Evolutionary conservation across 148 eudicot genomes (phyloP).

Genomic region (Polygonum aviculare): DNA sequence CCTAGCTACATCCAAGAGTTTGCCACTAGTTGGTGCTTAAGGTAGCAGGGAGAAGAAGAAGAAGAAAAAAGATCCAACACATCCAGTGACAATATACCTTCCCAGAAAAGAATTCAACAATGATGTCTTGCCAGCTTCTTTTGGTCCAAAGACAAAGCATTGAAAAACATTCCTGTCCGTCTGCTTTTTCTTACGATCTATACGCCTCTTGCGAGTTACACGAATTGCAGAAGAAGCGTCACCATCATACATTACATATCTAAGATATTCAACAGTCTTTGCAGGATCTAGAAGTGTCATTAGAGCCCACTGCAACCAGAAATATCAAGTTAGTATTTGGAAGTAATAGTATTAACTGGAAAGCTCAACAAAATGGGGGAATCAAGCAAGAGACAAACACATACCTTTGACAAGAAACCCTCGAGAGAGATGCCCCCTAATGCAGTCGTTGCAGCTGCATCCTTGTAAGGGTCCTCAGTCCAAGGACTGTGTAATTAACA

Average conservation of each 20-base stretch:
- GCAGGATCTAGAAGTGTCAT: conserved; percentile 92
- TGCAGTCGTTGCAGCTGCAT: conserved; percentile 68
- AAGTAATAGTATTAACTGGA: not conserved
- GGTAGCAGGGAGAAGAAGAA: not conserved
- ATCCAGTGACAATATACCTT: conserved; percentile 32
- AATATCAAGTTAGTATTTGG: conserved; percentile 2
- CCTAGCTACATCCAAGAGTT: not conserved
- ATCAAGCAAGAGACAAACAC: conserved; percentile 8
- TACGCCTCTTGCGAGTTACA: conserved; percentile 66
- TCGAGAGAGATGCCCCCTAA: conserved; percentile 65
- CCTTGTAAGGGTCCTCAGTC: conserved; percentile 69
- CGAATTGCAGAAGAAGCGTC: conserved; percentile 82
- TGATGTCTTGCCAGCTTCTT: conserved; percentile 76
- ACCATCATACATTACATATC: conserved; percentile 72
- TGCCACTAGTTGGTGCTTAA: conserved; percentile 1
- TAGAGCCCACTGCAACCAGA: conserved; percentile 66
- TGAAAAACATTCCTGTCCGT: conserved; percentile 86
- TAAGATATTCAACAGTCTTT: conserved; percentile 74
- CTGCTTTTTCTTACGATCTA: conserved; percentile 80
- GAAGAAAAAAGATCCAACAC: not conserved
- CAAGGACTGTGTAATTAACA: conserved; percentile 53
- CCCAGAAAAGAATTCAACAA: conserved; percentile 66
- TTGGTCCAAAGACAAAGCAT: conserved; percentile 94
- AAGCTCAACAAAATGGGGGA: conserved; percentile 3
- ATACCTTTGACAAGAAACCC: conserved; percentile 81